Evolutionary conservation across 306 rosid genomes (phyloP), one percentile per base, ranked within the genome.

Genomic region (Sphenostylis stenocarpa): DNA sequence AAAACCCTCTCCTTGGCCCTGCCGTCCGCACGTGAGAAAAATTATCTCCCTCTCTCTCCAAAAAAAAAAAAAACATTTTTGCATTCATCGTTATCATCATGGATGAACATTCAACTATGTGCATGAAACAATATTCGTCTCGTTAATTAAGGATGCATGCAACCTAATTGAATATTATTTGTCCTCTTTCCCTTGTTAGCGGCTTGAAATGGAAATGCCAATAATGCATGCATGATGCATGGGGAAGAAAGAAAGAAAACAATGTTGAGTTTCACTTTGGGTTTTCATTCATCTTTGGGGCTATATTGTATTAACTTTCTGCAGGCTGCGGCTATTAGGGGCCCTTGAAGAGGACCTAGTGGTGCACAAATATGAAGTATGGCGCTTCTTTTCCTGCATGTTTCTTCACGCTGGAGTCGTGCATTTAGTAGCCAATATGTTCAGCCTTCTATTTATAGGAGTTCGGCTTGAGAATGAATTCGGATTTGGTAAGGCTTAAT

Each of bases 371-470:
- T 80, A 87, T 5, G 87, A 95, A 88, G 70, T 34, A 55, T 95
- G 97, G 99, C 87, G 99, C 15, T 88, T 88, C 71, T 6, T 95
- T 8, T 28, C 97, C 4, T 89, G 97, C 90, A 90, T 91, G 84
- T 95, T 96, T 89, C 99, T 95, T 81, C 99, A 95, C 36, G 99
- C 90, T 48, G 99, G 97, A 52, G 92, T 92, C 3, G 48, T 95
- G 61, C 99, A 95, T 87, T 71, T 95, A 43, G 62, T 88, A 45
- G 80, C 88, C 52, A 90, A 95, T 60, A 95, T 95, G 97, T 36
- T 89, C 44, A 91, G 97, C 77, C 99, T 95, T 72, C 66, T 95
- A 39, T 82, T 92, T 61, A 82, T 87, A 14, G 99, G 99, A 58
- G 43, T 91, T 84, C 82, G 94, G 3, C 92, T 91, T 58, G 97